A percentile compares a stretch with the other conserved stretches of the same genome.
These are phyloP conservation scores for Fusarium anguioides DNA, from an alignment of 2,329 filamentous ascomycete species.

Conservation along the genomic window DNA sequence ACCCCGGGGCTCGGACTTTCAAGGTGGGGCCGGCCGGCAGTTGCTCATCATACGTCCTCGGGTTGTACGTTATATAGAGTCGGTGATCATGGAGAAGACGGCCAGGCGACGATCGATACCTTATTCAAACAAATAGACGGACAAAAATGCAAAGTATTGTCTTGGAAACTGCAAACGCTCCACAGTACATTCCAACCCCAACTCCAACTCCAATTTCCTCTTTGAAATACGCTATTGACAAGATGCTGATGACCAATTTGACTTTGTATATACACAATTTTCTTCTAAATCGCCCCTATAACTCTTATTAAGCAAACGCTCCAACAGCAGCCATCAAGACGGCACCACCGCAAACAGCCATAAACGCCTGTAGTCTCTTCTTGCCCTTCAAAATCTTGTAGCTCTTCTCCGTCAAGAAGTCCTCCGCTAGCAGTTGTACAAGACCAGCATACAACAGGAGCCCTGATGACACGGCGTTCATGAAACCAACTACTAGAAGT, in stretches of 20 bases:
- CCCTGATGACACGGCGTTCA: conserved; percentile 86
- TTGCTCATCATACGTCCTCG: conserved; percentile 1
- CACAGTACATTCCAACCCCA: conserved; percentile 2
- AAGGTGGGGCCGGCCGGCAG: conserved; percentile 30
- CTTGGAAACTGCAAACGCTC: not conserved
- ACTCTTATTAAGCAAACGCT: conserved; percentile 69
- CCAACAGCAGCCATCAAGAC: conserved; percentile 77
- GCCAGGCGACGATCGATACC: too few relatives aligned
- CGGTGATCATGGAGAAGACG: not conserved
- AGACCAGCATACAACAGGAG: conserved; percentile 84
- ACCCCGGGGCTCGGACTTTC: conserved; percentile 31
- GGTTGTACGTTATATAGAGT: not conserved
- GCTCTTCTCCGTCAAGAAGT: conserved; percentile 82
- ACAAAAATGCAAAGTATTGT: not conserved
- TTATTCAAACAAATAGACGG: not conserved
- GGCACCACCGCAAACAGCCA: conserved; percentile 72
- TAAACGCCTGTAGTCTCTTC: conserved; percentile 70
- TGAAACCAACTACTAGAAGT: conserved; percentile 84
- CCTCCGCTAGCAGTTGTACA: conserved; percentile 86
- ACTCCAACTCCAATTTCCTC: conserved; percentile 3
- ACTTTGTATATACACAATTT: conserved; percentile 35
- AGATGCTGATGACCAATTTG: conserved; percentile 4
- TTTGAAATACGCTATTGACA: conserved; percentile 22
- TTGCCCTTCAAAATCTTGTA: conserved; percentile 73
- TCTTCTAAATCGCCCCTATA: not conserved